Evolutionary conservation across 2,329 filamentous ascomycete genomes (phyloP).

Genomic region (Metarhizium anisopliae): DNA sequence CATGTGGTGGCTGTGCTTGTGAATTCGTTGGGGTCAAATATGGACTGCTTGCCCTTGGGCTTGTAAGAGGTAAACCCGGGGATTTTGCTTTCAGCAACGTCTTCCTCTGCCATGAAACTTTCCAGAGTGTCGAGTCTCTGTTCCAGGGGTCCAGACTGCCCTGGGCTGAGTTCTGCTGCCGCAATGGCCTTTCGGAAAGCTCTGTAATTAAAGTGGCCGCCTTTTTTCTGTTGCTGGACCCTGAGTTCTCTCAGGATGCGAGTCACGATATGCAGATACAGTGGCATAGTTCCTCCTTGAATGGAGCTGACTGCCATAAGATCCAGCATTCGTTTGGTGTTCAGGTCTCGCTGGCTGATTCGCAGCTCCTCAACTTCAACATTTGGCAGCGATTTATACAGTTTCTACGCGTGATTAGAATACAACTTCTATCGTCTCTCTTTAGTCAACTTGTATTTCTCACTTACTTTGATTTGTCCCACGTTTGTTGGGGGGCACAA

Average conservation of each 20-base stretch:
- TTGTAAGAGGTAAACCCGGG: neutral
- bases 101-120: constrained; percentile 37
- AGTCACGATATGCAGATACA: constrained; percentile 49
- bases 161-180: constrained; percentile 29
- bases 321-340: constrained; percentile 48
- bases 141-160: constrained; percentile 44
- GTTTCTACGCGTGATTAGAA: constrained; percentile 14
- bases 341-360: constrained; percentile 42
- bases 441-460: neutral
- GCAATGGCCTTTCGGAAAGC: constrained; percentile 30
- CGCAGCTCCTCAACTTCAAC: constrained; percentile 41
- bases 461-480: constrained; percentile 22
- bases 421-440: neutral
- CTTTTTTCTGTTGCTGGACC: constrained; percentile 29
- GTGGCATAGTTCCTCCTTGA: constrained; percentile 31
- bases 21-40: neutral
- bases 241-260: constrained; percentile 50
- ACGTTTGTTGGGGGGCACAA: constrained; percentile 47
- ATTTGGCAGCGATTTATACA: constrained; percentile 33
- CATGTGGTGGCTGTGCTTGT: constrained; percentile 10
- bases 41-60: neutral
- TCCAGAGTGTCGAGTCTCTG: constrained; percentile 38
- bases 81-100: constrained; percentile 6
- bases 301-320: constrained; percentile 44
- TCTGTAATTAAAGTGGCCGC: constrained; percentile 37